phyloP scores from a whole-genome alignment of 257 asterid species.

The Lithospermum erythrorhizon region DNA sequence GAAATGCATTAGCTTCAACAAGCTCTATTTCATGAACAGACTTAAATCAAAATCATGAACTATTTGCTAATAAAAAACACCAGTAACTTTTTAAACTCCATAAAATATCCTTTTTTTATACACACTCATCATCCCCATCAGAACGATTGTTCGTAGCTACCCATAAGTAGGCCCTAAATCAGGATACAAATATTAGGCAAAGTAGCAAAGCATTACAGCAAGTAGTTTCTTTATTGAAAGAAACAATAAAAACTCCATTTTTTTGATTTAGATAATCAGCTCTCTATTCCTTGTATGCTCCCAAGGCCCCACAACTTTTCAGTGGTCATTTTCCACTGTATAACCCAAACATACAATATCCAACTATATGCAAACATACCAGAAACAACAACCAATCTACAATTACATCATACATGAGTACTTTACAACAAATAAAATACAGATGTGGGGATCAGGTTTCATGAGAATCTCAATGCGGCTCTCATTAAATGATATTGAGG shows the following conservation, averaged over 20 bases:
- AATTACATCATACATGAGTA: no score
- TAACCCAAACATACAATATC: neutral
- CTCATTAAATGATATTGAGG: no score
- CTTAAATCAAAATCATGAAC: neutral
- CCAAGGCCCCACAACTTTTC: neutral
- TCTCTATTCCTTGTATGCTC: no score
- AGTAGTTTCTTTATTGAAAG: neutral
- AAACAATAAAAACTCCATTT: no score
- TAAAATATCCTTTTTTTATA: no score
- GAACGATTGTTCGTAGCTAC: neutral
- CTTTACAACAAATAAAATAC: no score
- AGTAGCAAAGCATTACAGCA: neutral
- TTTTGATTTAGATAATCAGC: no score
- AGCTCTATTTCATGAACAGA: neutral
- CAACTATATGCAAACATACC: neutral
- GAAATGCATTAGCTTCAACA: neutral
- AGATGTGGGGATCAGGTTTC: no score
- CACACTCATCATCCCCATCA: neutral
- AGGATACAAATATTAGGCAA: neutral
- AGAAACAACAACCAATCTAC: neutral
- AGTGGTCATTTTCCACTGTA: neutral
- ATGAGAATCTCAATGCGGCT: no score
- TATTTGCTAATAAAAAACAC: neutral
- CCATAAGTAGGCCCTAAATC: neutral
- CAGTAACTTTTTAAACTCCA: neutral